These are phyloP conservation scores for Aureobasidium lini DNA, from an alignment of 2,329 filamentous ascomycete genomes.

Conservation along the genomic window DNA sequence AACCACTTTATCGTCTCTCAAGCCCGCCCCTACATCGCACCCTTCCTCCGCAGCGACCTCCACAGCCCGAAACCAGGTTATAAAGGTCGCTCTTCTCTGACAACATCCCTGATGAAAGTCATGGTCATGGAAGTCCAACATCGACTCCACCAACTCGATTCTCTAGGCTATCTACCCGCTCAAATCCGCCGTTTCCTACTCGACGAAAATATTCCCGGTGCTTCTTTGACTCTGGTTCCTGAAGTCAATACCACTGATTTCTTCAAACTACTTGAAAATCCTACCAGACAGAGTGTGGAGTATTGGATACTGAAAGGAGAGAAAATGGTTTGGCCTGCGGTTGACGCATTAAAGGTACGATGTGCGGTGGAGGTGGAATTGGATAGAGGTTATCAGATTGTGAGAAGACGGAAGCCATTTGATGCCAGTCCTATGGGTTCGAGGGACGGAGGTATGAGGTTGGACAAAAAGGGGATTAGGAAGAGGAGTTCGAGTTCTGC, in stretches of 20 bases:
- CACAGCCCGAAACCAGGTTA: constrained; percentile 60
- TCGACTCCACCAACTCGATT: constrained; percentile 72
- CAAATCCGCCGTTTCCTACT: constrained; percentile 68
- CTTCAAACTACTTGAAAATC: constrained; percentile 70
- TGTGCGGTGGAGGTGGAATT: constrained; percentile 83
- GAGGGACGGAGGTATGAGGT: not conserved
- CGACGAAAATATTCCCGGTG: constrained; percentile 53
- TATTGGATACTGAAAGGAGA: constrained; percentile 85
- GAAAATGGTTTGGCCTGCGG: constrained; percentile 81
- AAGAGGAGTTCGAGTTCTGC: constrained; percentile 5
- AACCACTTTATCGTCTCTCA: constrained; percentile 95
- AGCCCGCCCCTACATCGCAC: constrained; percentile 80
- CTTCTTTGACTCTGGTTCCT: constrained; percentile 74
- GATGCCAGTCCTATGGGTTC: constrained; percentile 27
- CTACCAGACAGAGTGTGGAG: constrained; percentile 65
- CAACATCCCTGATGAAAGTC: constrained; percentile 35
- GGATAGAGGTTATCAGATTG: constrained; percentile 75
- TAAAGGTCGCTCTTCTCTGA: constrained; percentile 51
- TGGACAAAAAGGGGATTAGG: constrained; percentile 5
- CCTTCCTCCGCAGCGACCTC: constrained; percentile 74
- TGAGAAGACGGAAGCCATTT: constrained; percentile 49
- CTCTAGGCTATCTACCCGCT: constrained; percentile 62
- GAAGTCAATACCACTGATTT: constrained; percentile 69
- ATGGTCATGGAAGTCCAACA: constrained; percentile 72
- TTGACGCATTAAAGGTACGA: constrained; percentile 71